Conservation (phyloP, 148 eudicot species). For the Talinum fruticosum region DNA sequence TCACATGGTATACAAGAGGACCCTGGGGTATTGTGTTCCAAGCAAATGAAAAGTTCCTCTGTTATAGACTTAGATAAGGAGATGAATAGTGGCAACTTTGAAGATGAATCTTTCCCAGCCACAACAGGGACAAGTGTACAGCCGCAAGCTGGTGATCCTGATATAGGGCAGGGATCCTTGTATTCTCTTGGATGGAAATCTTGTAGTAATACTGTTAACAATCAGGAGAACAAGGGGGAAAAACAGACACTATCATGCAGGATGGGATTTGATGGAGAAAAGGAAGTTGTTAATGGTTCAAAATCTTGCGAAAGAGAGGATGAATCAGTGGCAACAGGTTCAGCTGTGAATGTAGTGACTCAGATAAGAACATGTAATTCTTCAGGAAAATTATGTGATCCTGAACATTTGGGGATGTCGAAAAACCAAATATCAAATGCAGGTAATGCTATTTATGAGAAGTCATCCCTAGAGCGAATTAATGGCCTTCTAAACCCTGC, state of each 20-base stretch:
- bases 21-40: slow-evolving; percentile 18
- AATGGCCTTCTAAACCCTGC: slow-evolving; percentile 18
- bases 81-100: slow-evolving; percentile 15
- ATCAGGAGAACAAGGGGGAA: slow-evolving; percentile 16
- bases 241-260: slow-evolving; percentile 16
- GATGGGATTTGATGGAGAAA: slow-evolving; percentile 24
- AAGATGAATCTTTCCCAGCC: slow-evolving; percentile 28
- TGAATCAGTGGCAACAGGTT: slow-evolving; percentile 14
- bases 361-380: slow-evolving; percentile 19
- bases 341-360: slow-evolving; percentile 17
- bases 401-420: slow-evolving; percentile 11
- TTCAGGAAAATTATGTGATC: slow-evolving; percentile 12
- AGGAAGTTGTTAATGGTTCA: slow-evolving; percentile 22
- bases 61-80: slow-evolving; percentile 23
- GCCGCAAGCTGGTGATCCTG: slow-evolving; percentile 18
- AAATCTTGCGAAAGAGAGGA: slow-evolving; percentile 20
- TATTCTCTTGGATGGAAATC: slow-evolving; percentile 8
- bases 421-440: slow-evolving; percentile 10
- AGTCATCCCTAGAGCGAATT: slow-evolving; percentile 13
- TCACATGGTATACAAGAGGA: slow-evolving; percentile 41
- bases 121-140: slow-evolving; percentile 16
- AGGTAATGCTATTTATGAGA: slow-evolving; percentile 22
- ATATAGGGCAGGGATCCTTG: slow-evolving; percentile 25
- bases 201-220: slow-evolving; percentile 5
- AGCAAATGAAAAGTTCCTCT: slow-evolving; percentile 23